phyloP scores from a whole-genome alignment of 176 grass and related monocot species.

The Oryza punctata region DNA sequence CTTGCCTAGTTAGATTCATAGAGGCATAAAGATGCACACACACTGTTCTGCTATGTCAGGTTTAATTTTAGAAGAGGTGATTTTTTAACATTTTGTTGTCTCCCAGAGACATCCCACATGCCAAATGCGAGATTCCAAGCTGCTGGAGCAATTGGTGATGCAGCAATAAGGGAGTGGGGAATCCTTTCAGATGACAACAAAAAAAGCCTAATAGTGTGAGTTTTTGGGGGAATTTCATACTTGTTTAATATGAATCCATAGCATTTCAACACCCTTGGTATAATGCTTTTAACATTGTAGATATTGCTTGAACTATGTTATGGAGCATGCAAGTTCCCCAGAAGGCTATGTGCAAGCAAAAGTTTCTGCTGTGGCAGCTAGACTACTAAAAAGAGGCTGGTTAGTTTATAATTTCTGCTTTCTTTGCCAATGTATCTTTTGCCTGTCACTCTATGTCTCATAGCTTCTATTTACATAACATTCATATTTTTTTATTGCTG shows the following conservation, averaged over 20 bases:
- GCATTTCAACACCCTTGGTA: conserved; percentile 7
- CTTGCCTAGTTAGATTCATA: not conserved
- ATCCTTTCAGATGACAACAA: conserved; percentile 88
- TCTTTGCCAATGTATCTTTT: conserved; percentile 29
- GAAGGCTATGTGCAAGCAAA: conserved; percentile 89
- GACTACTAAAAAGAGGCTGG: conserved; percentile 95
- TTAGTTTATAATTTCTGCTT: conserved; percentile 51
- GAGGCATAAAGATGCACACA: not conserved
- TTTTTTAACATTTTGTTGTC: conserved; percentile 11
- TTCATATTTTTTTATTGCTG: conserved; percentile 30
- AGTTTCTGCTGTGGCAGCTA: conserved; percentile 86
- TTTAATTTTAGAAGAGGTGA: conserved; percentile 26
- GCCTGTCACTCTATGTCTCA: conserved; percentile 10
- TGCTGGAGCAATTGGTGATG: conserved; percentile 93
- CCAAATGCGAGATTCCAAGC: conserved; percentile 96
- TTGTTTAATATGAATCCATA: conserved; percentile 27
- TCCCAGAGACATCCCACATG: conserved; percentile 77
- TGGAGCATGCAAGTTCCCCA: conserved; percentile 82
- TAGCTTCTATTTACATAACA: not conserved
- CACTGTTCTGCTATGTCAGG: conserved; percentile 19
- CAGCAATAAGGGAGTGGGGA: conserved; percentile 97
- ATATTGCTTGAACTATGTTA: conserved; percentile 85
- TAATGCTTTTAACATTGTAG: conserved; percentile 45
- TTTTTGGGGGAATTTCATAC: not conserved
- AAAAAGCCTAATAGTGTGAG: conserved; percentile 84